Evolutionary conservation across 768 basidiomycete species (phyloP).

Genomic region (Pholiota molesta): DNA sequence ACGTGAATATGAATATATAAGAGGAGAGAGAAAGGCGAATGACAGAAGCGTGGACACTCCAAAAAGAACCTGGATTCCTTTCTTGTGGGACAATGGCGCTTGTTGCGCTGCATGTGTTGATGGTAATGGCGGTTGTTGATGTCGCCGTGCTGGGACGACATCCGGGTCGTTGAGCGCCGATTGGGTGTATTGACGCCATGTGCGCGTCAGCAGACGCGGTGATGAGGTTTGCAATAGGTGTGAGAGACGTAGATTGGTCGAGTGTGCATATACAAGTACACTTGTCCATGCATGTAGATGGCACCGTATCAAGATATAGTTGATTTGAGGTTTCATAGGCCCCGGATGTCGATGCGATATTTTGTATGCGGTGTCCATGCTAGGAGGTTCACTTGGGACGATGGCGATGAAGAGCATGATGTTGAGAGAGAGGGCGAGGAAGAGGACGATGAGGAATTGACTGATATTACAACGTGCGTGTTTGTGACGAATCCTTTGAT

Average conservation of each 20-base stretch:
- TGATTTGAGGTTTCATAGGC: neutral
- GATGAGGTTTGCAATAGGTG: neutral
- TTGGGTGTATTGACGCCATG: neutral
- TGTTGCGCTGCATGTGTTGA: neutral
- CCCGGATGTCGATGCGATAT: neutral
- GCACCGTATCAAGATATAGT: neutral
- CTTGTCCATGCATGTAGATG: too few relatives aligned
- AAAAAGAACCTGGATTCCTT: neutral
- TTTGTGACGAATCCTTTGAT: constrained; percentile 36
- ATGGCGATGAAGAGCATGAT: constrained; percentile 10
- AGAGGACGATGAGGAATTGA: constrained; percentile 21
- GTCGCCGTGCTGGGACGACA: neutral
- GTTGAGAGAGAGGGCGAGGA: neutral
- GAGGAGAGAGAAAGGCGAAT: neutral
- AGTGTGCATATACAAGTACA: neutral
- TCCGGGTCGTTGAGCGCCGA: neutral
- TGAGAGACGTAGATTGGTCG: neutral
- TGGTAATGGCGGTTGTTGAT: neutral
- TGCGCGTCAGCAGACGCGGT: neutral
- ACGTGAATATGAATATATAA: constrained; percentile 7
- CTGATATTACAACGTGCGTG: constrained; percentile 44
- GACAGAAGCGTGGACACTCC: neutral
- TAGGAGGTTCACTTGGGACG: neutral
- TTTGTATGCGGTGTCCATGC: neutral
- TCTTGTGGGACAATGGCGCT: neutral